Evolutionary conservation across 1,139 yeast genomes (phyloP), one percentile per base, ranked within the genome.

Genomic region (Lodderomyces parapsilosis): DNA sequence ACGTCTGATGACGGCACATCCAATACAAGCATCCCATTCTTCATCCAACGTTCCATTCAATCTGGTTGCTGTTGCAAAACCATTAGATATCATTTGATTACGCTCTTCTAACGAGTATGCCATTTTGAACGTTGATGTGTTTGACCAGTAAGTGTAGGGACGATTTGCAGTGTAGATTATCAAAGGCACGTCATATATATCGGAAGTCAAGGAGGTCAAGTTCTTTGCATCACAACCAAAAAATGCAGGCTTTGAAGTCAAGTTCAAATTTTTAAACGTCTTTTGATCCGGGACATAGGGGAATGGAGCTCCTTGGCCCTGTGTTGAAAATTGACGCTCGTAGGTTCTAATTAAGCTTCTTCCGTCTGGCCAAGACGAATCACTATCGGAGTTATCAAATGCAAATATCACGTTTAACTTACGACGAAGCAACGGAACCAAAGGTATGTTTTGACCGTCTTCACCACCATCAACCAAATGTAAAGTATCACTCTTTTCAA

Each of bases 1-100:
- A 61, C 96, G 81, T 63, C 89, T 85, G 45, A 90, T 73, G 41
- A 90, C 78, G 6, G 97, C 97, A 71, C 97, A 90, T 1, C 89
- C 87, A 42, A 89, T 77, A 71, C 97, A 90, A 4, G 84, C 76
- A 43, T 78, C 73, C 83, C 89, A 90, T 43, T 85, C 83, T 2
- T 68, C 63, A 55, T 86, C 95, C 34, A 83, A 66, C 3, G 96
- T 86, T 34, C 81, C 68, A 59, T 89, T 89, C 52, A 76, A 74
- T 59, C 89, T 79, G 0, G 96, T 76, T 24, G 86, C 79, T 27
- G 79, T 77, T 58, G 86, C 93, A 60, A 83, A 88, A 9, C 96
- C 97, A 60, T 90, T 90, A 54, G 75, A 66, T 48, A 89, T 80
- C 69, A 89, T 73, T 1, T 73, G 70, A 40, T 70, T 63, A 54